Evolutionary conservation across 768 basidiomycete species (phyloP).

Genomic region (Hirschioporus abietinus): DNA sequence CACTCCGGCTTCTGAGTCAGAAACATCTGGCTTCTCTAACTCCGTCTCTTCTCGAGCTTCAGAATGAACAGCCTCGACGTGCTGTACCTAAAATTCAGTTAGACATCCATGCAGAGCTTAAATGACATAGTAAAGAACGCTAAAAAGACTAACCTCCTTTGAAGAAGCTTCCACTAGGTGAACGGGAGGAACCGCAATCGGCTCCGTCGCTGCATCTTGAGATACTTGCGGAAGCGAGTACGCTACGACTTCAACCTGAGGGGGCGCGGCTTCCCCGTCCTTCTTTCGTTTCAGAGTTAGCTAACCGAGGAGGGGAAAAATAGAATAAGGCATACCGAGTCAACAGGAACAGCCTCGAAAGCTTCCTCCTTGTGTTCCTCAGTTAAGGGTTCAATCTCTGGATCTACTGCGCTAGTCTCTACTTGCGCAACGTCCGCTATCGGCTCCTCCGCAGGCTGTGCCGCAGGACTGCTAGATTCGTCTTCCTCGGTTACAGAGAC

Average conservation of each 20-base stretch:
- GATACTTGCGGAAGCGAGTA: neutral
- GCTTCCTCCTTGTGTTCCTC: neutral
- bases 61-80: neutral
- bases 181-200: neutral
- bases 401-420: neutral
- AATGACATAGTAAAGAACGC: neutral
- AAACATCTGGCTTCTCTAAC: neutral
- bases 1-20: neutral
- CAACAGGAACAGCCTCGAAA: neutral
- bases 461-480: neutral
- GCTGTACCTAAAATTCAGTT: neutral
- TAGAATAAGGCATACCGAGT: neutral
- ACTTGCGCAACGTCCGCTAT: neutral
- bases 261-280: neutral
- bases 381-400: neutral
- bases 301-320: neutral
- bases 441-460: neutral
- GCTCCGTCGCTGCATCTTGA: neutral
- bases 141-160: neutral
- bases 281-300: neutral
- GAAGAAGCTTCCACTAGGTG: neutral
- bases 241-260: neutral
- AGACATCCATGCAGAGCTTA: neutral
- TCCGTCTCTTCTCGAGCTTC: neutral
- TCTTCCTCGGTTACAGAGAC: neutral